phyloP scores from a whole-genome alignment of 2,329 filamentous ascomycete species.

The Paraphoma chrysanthemicola region DNA sequence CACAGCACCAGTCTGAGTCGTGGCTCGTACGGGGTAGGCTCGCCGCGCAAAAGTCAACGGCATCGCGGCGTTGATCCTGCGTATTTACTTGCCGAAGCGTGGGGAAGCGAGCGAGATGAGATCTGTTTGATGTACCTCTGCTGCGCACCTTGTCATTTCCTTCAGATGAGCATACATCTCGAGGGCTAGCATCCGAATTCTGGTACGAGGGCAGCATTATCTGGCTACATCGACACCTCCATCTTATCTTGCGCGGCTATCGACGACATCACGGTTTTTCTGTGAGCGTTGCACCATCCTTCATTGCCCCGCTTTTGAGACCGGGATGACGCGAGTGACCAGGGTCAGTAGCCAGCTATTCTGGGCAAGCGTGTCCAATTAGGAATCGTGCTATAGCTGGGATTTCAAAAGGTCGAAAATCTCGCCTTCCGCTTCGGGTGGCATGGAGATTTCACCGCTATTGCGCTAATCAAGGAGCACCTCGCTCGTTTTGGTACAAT shows the following conservation, averaged over 20 bases:
- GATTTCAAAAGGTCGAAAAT: not conserved
- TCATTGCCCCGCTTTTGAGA: constrained; percentile 21
- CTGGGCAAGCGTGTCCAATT: constrained; percentile 21
- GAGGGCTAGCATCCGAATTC: not conserved
- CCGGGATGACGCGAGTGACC: constrained; percentile 25
- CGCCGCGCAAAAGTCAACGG: not conserved
- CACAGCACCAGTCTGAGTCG: not conserved
- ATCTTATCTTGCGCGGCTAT: not conserved
- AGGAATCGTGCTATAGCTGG: not conserved
- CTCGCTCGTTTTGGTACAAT: too few species aligned
- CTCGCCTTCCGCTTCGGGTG: not conserved
- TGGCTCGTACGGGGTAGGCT: not conserved
- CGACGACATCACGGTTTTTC: constrained; percentile 10
- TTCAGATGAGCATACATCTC: constrained; percentile 6
- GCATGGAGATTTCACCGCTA: not conserved
- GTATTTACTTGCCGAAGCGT: constrained; percentile 22
- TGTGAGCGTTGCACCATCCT: constrained; percentile 25
- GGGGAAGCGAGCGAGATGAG: constrained; percentile 35
- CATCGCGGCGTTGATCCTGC: not conserved
- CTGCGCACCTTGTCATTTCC: constrained; percentile 23
- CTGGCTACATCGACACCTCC: not conserved
- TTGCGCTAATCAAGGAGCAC: too few species aligned
- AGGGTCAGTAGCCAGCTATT: constrained; percentile 22
- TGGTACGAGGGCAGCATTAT: not conserved
- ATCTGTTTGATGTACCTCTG: constrained; percentile 28